Percentiles rank a stretch among this genome's conserved stretches.
These are phyloP conservation scores for Parastagonospora avenae DNA, from an alignment of 2,329 filamentous ascomycete species.

Conservation along the genomic window DNA sequence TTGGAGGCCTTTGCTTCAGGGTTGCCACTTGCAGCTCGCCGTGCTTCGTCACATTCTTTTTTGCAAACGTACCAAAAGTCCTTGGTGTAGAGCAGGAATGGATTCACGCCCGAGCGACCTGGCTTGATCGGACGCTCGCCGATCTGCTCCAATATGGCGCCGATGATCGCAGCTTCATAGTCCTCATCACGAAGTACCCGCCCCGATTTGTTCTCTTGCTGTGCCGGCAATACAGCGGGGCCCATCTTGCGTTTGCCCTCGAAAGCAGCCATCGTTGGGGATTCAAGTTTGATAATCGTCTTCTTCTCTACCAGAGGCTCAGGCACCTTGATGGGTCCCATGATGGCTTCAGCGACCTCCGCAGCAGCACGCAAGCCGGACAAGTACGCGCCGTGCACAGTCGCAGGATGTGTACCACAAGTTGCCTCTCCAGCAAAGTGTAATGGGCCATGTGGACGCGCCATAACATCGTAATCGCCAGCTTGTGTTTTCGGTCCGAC, in stretches of 20 bases:
- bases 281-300: conserved; percentile 36
- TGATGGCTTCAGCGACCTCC: conserved; percentile 78
- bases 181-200: conserved; percentile 45
- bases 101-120: conserved; percentile 75
- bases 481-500: conserved; percentile 81
- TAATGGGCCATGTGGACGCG: conserved; percentile 79
- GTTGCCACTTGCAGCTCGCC: conserved; percentile 67
- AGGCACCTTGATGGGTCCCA: conserved; percentile 78
- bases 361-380: conserved; percentile 89
- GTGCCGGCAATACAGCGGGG: conserved; percentile 15
- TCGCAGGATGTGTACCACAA: conserved; percentile 92
- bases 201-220: conserved; percentile 24
- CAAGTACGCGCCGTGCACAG: conserved; percentile 94
- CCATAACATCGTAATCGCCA: conserved; percentile 93
- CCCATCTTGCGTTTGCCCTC: conserved; percentile 32
- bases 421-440: conserved; percentile 98
- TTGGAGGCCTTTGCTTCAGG: conserved; percentile 69
- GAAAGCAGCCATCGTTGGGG: conserved; percentile 12
- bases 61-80: conserved; percentile 68
- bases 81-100: conserved; percentile 89
- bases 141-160: conserved; percentile 63
- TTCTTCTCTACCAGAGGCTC: conserved; percentile 75
- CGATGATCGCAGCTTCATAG: conserved; percentile 63
- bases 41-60: conserved; percentile 70
- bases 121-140: conserved; percentile 79